Percentiles rank a stretch among this genome's conserved stretches.
These are phyloP conservation scores for Phytophthora brassicae DNA, from an alignment of 352 stramenopile genomes.

Conservation along the genomic window DNA sequence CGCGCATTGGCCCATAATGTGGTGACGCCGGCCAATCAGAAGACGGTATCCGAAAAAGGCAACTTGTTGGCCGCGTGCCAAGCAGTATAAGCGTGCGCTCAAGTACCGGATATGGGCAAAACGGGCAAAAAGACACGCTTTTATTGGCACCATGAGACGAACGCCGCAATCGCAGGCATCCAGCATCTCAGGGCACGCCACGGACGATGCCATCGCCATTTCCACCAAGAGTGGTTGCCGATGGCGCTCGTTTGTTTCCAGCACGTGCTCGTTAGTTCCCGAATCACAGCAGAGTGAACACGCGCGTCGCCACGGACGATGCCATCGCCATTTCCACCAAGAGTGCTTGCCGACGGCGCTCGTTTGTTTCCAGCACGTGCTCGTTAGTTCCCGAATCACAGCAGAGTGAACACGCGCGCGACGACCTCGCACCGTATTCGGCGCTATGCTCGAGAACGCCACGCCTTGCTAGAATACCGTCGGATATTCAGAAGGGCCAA, in stretches of 20 bases:
- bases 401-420: constrained; percentile 4
- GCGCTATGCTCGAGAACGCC: too few relatives aligned
- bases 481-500: constrained; percentile 20
- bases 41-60: not conserved
- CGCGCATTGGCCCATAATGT: constrained; percentile 13
- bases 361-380: too few relatives aligned
- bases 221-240: not conserved
- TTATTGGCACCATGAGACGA: constrained; percentile 1
- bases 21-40: constrained; percentile 2
- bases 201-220: not conserved
- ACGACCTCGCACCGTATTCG: constrained; percentile 14
- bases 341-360: not conserved
- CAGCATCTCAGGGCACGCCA: not conserved
- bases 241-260: too few relatives aligned
- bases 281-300: constrained; percentile 9
- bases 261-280: too few relatives aligned
- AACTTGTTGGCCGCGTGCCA: not conserved
- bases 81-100: constrained; percentile 14
- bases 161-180: not conserved
- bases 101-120: not conserved
- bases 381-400: constrained; percentile 4
- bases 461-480: too few relatives aligned
- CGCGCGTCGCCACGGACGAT: not conserved
- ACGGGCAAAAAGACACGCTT: constrained; percentile 17
- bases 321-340: too few relatives aligned